These are phyloP conservation scores for Candida broadrunensis DNA, from an alignment of 805 yeast species.

Conservation along the genomic window DNA sequence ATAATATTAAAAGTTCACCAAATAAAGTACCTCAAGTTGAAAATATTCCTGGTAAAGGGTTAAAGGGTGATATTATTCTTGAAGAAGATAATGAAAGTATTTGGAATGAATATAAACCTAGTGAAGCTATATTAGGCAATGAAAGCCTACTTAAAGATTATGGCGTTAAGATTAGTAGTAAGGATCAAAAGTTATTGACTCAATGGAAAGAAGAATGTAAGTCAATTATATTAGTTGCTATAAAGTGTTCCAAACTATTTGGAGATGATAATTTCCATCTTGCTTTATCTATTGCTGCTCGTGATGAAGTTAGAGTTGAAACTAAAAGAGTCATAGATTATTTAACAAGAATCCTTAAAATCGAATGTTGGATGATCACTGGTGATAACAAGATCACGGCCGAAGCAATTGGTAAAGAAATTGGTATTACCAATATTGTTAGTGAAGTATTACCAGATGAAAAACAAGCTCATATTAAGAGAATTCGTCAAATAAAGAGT, in stretches of 20 bases:
- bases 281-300: conserved; percentile 51
- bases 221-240: conserved; percentile 58
- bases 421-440: conserved; percentile 58
- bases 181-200: conserved; percentile 27
- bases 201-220: conserved; percentile 64
- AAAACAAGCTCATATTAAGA: conserved; percentile 57
- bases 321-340: conserved; percentile 46
- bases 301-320: conserved; percentile 62
- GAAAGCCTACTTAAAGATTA: conserved; percentile 55
- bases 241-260: conserved; percentile 26
- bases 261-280: conserved; percentile 30
- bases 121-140: conserved; percentile 53
- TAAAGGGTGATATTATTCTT: conserved; percentile 41
- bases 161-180: conserved; percentile 32
- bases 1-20: conserved; percentile 16
- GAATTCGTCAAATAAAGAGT: conserved; percentile 43
- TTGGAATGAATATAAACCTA: conserved; percentile 34
- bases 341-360: conserved; percentile 36
- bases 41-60: conserved; percentile 60
- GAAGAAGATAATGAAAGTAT: conserved; percentile 13
- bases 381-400: conserved; percentile 75
- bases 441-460: conserved; percentile 75
- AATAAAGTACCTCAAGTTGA: conserved; percentile 46
- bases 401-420: conserved; percentile 57
- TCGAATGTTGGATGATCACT: conserved; percentile 71